A percentile compares a stretch with the other conserved stretches of the same genome.
Evolutionary conservation across 2,329 filamentous ascomycete species (phyloP).

Genomic region (Calonectria pseudoreteaudii): DNA sequence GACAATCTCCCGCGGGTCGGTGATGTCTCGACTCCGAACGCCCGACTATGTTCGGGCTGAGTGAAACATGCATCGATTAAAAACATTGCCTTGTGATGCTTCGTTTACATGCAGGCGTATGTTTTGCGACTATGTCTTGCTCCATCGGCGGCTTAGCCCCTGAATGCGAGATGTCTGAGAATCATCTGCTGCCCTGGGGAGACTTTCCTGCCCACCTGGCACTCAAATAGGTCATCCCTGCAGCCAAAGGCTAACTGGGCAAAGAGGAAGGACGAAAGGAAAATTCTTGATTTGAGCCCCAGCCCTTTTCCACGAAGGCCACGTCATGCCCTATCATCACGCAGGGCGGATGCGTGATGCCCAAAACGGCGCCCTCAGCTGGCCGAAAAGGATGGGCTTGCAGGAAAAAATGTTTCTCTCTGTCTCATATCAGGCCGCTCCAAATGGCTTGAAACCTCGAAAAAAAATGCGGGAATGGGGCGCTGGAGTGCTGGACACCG

Average conservation of each 20-base stretch:
- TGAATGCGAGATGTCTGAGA: background rate
- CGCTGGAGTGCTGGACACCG: background rate
- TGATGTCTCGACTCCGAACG: background rate
- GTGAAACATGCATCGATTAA: background rate
- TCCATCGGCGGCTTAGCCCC: background rate
- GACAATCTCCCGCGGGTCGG: background rate
- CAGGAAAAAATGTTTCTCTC: background rate
- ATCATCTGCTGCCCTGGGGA: background rate
- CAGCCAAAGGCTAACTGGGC: background rate
- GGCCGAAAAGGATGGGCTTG: background rate
- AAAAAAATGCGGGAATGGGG: background rate
- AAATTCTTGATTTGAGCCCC: background rate
- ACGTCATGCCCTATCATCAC: background rate
- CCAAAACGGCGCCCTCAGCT: background rate
- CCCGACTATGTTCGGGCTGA: background rate
- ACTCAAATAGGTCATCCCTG: background rate
- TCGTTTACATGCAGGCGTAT: background rate
- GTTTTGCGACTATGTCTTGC: background rate
- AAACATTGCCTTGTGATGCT: background rate
- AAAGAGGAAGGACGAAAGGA: background rate
- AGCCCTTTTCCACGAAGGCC: background rate
- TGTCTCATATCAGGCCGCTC: background rate
- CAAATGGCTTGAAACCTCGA: background rate
- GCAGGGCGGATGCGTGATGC: background rate
- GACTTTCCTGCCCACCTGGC: background rate